Percentiles rank a stretch among this genome's conserved stretches.
phyloP scores from a whole-genome alignment of 495 filamentous ascomycete species.

The Halenospora varia region DNA sequence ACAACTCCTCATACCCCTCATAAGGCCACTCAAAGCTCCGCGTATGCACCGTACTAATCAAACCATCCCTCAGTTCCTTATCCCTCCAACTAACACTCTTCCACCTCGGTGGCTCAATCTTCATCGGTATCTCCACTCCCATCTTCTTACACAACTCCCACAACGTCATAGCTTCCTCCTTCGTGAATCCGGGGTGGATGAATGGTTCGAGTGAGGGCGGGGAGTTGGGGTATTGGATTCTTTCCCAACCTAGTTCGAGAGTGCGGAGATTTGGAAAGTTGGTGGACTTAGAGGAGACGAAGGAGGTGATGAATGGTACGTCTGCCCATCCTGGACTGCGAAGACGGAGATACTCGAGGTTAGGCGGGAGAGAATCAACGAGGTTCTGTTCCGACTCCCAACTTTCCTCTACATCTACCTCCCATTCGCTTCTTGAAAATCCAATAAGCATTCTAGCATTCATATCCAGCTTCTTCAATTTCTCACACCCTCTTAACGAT shows the following conservation, averaged over 20 bases:
- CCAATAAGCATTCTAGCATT: too few species aligned
- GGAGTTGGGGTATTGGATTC: background rate
- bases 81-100: background rate
- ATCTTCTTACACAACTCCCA: background rate
- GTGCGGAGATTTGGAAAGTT: background rate
- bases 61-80: background rate
- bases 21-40: background rate
- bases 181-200: background rate
- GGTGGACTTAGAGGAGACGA: background rate
- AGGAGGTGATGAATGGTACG: too few species aligned
- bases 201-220: background rate
- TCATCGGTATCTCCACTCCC: background rate
- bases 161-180: background rate
- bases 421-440: too few species aligned
- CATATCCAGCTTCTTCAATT: too few species aligned
- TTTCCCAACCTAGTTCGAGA: background rate
- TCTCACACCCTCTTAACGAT: too few species aligned
- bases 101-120: background rate
- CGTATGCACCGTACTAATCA: too few species aligned
- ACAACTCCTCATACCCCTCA: background rate
- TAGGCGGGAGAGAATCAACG: too few species aligned
- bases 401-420: too few species aligned
- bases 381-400: too few species aligned
- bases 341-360: too few species aligned
- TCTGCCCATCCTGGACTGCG: too few species aligned